Evolutionary conservation across 2,329 filamentous ascomycete genomes (phyloP), one percentile per base, ranked within the genome.

Genomic region (Fusarium fujikuroi): DNA sequence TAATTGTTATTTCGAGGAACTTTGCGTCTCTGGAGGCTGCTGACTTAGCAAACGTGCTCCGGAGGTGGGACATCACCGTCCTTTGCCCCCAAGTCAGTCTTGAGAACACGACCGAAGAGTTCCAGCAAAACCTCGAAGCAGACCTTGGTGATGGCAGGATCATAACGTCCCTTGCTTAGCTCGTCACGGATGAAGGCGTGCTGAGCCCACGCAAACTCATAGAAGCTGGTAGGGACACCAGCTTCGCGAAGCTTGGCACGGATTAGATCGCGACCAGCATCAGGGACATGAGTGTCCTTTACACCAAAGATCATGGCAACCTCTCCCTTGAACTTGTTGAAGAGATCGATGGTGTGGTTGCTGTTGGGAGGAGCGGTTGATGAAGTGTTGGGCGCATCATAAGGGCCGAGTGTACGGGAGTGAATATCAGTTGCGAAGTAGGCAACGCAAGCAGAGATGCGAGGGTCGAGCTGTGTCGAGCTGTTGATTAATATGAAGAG

Each of bases 371-470:
- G 80, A 11, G 84, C 69, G 2, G 79, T 63, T 12, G 80, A 53
- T 34, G 85, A 85, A 52, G 82, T 80, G 81, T 88, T 82, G 89
- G 74, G 89, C 84, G 66, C 77, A 16, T 77, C 59, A 78, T 87
- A 75, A 8, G 89, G 88, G 30, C 94, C 95, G 2, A 98, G 88
- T 14, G 92, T 94, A 64, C 89, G 88, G 72, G 87, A 90, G 85
- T 98, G 95, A 59, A 98, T 91, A 83, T 98, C 95, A 11, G 95
- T 98, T 14, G 94, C 94, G 83, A 98, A 98, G 85, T 95, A 98
- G 81, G 94, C 92, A 36, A 97, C 92, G 42, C 91, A 91, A 36
- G 94, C 93, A 43, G 88, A 87, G 66, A 98, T 89, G 63, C 95
- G 89, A 28, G 89, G 86, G 81, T 98, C 94, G 54, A 98, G 87